Conservation (phyloP, 176 grass and related monocot genomes). For the Thinopyrum elongatum region DNA sequence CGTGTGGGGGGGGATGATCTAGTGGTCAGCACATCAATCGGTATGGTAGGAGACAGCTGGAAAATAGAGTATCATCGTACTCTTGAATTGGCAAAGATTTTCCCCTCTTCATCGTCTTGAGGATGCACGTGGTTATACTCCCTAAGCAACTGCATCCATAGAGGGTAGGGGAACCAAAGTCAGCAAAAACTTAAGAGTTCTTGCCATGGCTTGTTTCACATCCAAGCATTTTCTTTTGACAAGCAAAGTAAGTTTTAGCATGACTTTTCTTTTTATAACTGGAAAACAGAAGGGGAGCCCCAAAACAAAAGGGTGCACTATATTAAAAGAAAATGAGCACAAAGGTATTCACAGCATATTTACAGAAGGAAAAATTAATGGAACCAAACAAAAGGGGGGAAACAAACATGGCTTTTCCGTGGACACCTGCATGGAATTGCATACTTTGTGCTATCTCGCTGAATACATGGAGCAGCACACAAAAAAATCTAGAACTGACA, state of each 20-base stretch:
- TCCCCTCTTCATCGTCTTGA: conserved; percentile 90
- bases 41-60: neutral
- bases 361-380: neutral
- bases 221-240: neutral
- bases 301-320: neutral
- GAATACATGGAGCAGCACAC: neutral
- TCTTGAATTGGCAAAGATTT: conserved; percentile 97
- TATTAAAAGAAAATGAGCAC: too few relatives aligned
- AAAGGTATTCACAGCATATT: neutral
- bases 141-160: conserved; percentile 62
- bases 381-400: too few relatives aligned
- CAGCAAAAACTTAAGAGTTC: neutral
- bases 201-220: conserved; percentile 11
- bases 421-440: neutral
- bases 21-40: neutral
- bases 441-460: neutral
- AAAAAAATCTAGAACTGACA: neutral
- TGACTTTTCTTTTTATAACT: neutral
- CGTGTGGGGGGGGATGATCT: neutral
- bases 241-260: conserved; percentile 1
- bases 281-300: neutral
- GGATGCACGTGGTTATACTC: conserved; percentile 99
- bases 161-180: conserved; percentile 17
- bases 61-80: conserved; percentile 43
- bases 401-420: neutral